Evolutionary conservation across 192 early-diverging fungal species (phyloP), one percentile per base, ranked within the genome.

Genomic region (Funneliformis mosseae): DNA sequence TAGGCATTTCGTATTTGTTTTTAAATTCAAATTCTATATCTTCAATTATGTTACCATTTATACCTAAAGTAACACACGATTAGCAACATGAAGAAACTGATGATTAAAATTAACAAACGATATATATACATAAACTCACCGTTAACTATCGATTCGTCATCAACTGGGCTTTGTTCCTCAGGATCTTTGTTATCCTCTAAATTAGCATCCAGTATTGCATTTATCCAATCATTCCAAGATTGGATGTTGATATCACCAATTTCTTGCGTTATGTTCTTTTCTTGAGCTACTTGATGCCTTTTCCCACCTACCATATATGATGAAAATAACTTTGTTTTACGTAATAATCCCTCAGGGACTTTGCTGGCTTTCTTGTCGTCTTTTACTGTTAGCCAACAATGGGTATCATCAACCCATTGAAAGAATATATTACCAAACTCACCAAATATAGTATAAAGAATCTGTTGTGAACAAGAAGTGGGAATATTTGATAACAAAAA

Each of bases 401-500:
- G 27, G 1, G 78, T 60, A 72, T 79, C 78, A 62, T 79, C 78
- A 21, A 69, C 61, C 78, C 78, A 79, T 42, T 42, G 45, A 33
- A 79, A 50, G 60, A 71, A 79, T 60, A 79, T 69, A 10, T 55
- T 55, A 5, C 67, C 78, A 39, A 59, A 79, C 12, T 79, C 78
- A 39, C 28, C 78, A 21, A 79, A 79, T 42, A 79, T 55, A 11
- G 68, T 59, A n/a, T 42, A 16, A n/a, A 79, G n/a, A 25, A 48
- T 60, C 33, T 12, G 16, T 25, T 79, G 67, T 7, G 45, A 39
- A 10, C 63, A 68, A 28, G 28, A 68, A 25, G 33, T 3, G 23
- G 78, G 78, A 61, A 79, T 71, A 25, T 79, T 71, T 41, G 78
- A 79, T 27, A 79, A n/a, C n/a, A 79, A 61, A 28, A 79, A 79